Evolutionary conservation across 768 basidiomycete species (phyloP).

Genomic region (Amanita subjunquillea): DNA sequence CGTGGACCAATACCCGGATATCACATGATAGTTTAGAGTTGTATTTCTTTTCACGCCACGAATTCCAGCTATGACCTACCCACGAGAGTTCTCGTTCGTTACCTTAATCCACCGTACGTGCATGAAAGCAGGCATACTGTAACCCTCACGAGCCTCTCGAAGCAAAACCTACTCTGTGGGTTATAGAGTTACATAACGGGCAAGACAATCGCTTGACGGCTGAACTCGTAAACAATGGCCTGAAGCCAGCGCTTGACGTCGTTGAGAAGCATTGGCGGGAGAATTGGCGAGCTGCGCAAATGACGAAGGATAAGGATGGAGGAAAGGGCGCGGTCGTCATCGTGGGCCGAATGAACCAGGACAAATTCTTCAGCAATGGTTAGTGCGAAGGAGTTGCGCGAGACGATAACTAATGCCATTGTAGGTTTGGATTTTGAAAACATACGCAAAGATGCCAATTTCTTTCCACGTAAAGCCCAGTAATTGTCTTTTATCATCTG

Average conservation of each 20-base stretch:
- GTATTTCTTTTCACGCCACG: neutral
- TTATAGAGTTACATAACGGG: constrained; percentile 75
- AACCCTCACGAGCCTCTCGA: neutral
- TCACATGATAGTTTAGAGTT: constrained; percentile 1
- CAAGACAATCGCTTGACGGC: constrained; percentile 61
- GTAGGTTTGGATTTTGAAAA: constrained; percentile 57
- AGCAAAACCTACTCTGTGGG: constrained; percentile 60
- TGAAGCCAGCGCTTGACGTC: constrained; percentile 61
- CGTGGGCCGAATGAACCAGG: constrained; percentile 62
- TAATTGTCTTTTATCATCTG: constrained; percentile 1
- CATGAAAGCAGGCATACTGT: neutral
- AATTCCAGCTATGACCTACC: constrained; percentile 28
- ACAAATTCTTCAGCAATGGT: constrained; percentile 90
- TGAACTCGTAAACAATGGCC: constrained; percentile 42
- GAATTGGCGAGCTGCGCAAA: constrained; percentile 33
- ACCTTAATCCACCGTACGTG: constrained; percentile 42
- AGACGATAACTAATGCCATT: neutral
- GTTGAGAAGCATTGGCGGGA: constrained; percentile 68
- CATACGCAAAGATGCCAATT: constrained; percentile 40
- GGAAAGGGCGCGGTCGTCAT: constrained; percentile 69
- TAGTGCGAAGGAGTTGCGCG: constrained; percentile 5
- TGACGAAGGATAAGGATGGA: constrained; percentile 34
- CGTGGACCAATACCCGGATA: neutral
- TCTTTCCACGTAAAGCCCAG: constrained; percentile 51
- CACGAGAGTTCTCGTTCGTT: constrained; percentile 46